Conservation (phyloP, 352 stramenopile genomes). For the Phytophthora ramorum region DNA sequence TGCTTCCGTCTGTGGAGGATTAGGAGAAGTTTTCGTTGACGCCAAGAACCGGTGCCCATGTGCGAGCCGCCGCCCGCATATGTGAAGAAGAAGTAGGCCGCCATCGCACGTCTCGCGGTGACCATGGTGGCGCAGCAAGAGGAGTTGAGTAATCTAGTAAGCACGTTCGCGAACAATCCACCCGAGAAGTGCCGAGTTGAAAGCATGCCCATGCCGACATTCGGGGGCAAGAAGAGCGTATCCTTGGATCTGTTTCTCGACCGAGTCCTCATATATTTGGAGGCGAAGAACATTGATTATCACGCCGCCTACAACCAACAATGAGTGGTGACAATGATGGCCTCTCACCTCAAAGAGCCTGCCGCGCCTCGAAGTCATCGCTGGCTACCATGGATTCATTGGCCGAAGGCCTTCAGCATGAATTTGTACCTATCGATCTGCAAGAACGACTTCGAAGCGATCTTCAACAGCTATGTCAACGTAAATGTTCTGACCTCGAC, state of each 20-base stretch:
- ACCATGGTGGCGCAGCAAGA: not conserved
- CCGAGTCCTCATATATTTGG: not conserved
- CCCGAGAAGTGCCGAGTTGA: not conserved
- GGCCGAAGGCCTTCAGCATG: not conserved
- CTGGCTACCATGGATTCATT: not conserved
- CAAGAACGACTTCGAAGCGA: not conserved
- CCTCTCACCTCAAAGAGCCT: not conserved
- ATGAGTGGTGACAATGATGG: not conserved
- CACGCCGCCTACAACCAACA: not conserved
- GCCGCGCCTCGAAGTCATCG: not conserved
- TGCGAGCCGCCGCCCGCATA: not conserved
- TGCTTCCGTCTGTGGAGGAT: not conserved
- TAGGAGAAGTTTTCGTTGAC: not conserved
- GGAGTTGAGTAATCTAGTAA: not conserved
- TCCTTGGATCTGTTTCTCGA: not conserved
- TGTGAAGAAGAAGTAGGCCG: not conserved
- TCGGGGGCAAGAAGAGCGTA: not conserved
- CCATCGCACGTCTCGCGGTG: not conserved
- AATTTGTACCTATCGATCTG: not conserved
- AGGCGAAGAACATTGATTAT: not conserved
- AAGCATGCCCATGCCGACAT: not conserved
- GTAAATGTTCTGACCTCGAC: not conserved
- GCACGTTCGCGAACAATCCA: not conserved
- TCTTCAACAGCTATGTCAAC: not conserved
- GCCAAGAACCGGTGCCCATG: not conserved